Percentiles rank a stretch among this genome's conserved stretches.
These are phyloP conservation scores for Coemansia sp. DNA, from an alignment of 192 early-diverging fungal species.

Conservation along the genomic window DNA sequence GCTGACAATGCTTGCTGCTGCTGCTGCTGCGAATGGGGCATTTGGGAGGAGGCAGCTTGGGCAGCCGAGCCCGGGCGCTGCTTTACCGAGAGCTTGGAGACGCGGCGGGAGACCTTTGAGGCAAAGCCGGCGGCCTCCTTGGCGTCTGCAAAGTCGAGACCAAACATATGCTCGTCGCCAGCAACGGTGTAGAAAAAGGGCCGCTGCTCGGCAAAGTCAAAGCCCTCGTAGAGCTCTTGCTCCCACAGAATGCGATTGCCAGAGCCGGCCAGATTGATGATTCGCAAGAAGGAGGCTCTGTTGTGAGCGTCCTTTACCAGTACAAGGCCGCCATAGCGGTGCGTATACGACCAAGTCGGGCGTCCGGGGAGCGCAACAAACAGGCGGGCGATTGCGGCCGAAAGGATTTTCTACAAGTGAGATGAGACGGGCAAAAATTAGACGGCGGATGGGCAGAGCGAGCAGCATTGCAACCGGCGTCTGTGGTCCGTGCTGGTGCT, in stretches of 20 bases:
- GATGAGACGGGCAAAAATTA: no score
- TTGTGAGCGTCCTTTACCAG: slow-evolving; percentile 69
- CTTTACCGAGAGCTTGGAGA: slow-evolving; percentile 21
- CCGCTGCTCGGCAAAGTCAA: slow-evolving; percentile 64
- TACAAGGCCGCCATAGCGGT: slow-evolving; percentile 68
- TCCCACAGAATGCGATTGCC: slow-evolving; percentile 74
- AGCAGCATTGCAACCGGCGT: neutral
- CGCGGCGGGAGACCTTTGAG: slow-evolving; percentile 59
- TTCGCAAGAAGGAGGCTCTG: slow-evolving; percentile 69
- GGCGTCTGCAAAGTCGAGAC: slow-evolving; percentile 73
- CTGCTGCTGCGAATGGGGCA: slow-evolving; percentile 10
- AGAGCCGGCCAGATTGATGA: slow-evolving; percentile 63
- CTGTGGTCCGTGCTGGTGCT: no score
- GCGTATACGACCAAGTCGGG: slow-evolving; percentile 70
- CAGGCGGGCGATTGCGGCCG: slow-evolving; percentile 74
- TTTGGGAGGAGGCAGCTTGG: neutral
- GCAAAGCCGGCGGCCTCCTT: slow-evolving; percentile 68
- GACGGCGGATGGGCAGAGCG: neutral
- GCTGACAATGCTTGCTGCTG: slow-evolving; percentile 12
- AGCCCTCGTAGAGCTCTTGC: slow-evolving; percentile 77
- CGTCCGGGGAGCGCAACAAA: slow-evolving; percentile 73
- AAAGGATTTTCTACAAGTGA: slow-evolving; percentile 71
- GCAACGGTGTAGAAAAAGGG: slow-evolving; percentile 75
- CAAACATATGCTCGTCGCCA: slow-evolving; percentile 68
- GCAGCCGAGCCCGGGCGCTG: slow-evolving; percentile 8